Evolutionary conservation across 1,284 basidiomycete genomes (phyloP).

Genomic region (Pyrrhoderma noxium): DNA sequence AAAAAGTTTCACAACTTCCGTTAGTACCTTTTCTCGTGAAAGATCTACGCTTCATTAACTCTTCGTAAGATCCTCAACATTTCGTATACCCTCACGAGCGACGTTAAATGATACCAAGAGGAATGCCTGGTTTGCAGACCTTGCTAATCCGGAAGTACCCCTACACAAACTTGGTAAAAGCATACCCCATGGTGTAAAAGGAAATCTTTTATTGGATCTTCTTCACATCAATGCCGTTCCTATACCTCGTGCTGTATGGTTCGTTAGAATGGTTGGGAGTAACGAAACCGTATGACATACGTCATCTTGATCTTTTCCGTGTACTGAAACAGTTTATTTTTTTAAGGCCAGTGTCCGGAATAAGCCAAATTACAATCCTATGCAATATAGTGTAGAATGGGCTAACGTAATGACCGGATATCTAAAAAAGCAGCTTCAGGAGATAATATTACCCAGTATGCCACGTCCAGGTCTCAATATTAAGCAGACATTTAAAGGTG

Average conservation of each 20-base stretch:
- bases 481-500: constrained; percentile 73
- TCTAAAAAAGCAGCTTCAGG: constrained; percentile 81
- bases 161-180: constrained; percentile 82
- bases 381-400: constrained; percentile 87
- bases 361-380: constrained; percentile 67
- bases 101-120: constrained; percentile 88
- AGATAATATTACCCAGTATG: constrained; percentile 78
- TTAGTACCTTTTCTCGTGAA: constrained; percentile 31
- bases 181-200: constrained; percentile 91
- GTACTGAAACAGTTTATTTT: constrained; percentile 1
- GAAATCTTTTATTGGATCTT: constrained; percentile 85
- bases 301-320: constrained; percentile 6
- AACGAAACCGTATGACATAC: constrained; percentile 72
- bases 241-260: constrained; percentile 89
- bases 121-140: constrained; percentile 84
- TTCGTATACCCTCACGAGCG: constrained; percentile 81
- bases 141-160: constrained; percentile 85
- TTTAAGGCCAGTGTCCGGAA: constrained; percentile 61
- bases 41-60: neutral
- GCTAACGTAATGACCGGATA: constrained; percentile 83
- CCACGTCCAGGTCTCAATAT: constrained; percentile 66
- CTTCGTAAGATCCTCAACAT: constrained; percentile 54
- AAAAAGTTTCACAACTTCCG: constrained; percentile 52
- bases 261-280: constrained; percentile 88
- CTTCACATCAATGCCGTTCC: constrained; percentile 79